Evolutionary conservation across 495 filamentous ascomycete genomes (phyloP), one percentile per base, ranked within the genome.

Genomic region (Cercophora newfieldiana): DNA sequence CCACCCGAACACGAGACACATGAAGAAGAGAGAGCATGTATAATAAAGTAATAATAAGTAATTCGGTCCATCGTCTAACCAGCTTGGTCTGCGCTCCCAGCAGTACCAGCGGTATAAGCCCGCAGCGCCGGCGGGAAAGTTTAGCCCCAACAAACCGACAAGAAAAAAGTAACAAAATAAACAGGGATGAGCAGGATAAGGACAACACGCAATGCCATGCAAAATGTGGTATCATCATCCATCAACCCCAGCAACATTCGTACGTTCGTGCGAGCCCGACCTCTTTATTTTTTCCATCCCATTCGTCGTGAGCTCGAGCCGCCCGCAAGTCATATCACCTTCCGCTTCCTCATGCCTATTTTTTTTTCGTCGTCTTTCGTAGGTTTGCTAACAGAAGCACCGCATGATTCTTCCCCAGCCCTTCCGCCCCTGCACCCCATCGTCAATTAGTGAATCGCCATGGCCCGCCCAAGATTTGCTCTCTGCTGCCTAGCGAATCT

Each of bases 151-250:
- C 31, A 58, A n/a, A 30, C 28, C 22, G 22, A 60, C 30, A 37
- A 48, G 14, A 18, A 28, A 49, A 48, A n/a, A n/a, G n/a, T 18
- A 18, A 48, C 19, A 53, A 53, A 53, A 53, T 22, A 51, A 61
- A 24, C 10, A 50, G 59, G 50, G 59, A n/a, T 14, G 28, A 19
- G 8, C 59, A 49, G 48, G 54, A 47, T 47, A 44, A 60, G 24
- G 30, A 33, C 54, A 57, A 63, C 29, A 55, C 58, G 59, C 67
- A 63, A 60, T 69, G 63, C 67, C 67, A 69, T 66, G 59, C 63
- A 61, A 63, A 69, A 66, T 64, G 64, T 69, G 68, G 68, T 69
- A 66, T 69, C 68, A 68, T 68, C 66, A 69, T 64, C 66, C 53
- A 30, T 57, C 26, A 63, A 61, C 28, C 61, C 58, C 55, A 8